A percentile compares a stretch with the other conserved stretches of the same genome.
Conservation (phyloP, 164 flowering plant species). For the Nelumbo lutea region DNA sequence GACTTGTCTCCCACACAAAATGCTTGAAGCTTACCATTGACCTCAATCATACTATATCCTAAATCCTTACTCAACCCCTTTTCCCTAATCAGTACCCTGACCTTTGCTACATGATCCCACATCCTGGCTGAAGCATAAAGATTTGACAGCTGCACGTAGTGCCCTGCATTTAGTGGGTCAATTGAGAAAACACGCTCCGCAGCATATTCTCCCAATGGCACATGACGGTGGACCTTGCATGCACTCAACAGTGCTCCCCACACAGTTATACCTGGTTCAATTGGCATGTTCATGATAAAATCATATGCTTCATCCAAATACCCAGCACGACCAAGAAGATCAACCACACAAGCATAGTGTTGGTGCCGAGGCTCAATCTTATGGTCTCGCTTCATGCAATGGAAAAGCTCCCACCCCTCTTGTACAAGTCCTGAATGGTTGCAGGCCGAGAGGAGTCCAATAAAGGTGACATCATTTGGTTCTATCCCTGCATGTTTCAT, state of each 20-base stretch:
- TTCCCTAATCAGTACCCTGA: constrained; percentile 25
- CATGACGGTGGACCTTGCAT: constrained; percentile 22
- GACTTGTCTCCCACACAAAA: constrained; percentile 33
- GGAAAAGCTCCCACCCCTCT: constrained; percentile 31
- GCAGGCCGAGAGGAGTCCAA: constrained; percentile 29
- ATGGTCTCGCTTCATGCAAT: constrained; percentile 24
- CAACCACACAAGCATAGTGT: constrained; percentile 34
- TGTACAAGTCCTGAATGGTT: constrained; percentile 28
- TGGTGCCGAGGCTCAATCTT: constrained; percentile 35
- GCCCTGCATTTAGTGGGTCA: constrained; percentile 32
- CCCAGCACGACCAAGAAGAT: constrained; percentile 31
- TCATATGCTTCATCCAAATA: constrained; percentile 26
- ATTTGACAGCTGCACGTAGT: constrained; percentile 35
- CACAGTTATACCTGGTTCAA: constrained; percentile 25
- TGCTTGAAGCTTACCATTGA: constrained; percentile 27
- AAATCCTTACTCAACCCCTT: constrained; percentile 26
- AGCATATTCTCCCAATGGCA: constrained; percentile 26
- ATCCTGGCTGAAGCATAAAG: constrained; percentile 31
- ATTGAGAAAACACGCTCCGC: constrained; percentile 23
- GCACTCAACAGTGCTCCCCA: constrained; percentile 34
- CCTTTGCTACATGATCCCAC: constrained; percentile 25
- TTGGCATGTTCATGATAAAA: constrained; percentile 28
- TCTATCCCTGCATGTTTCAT: constrained; percentile 23
- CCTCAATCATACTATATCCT: constrained; percentile 31
- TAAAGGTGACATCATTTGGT: constrained; percentile 35